A percentile compares a stretch with the other conserved stretches of the same genome.
Conservation (phyloP, 2,329 filamentous ascomycete genomes). For the Stagonosporopsis tanaceti region DNA sequence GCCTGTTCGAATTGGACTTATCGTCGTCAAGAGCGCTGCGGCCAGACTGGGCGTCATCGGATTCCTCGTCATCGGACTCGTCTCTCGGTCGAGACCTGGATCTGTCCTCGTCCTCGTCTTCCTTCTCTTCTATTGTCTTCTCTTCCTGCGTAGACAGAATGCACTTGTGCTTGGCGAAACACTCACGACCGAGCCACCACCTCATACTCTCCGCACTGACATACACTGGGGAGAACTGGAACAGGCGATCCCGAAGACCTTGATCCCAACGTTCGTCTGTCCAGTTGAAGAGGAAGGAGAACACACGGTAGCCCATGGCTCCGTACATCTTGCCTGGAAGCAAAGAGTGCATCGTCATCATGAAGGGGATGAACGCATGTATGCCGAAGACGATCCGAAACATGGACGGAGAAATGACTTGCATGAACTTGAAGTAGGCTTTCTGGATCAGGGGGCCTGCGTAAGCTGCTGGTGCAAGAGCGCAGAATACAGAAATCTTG, state of each 20-base stretch:
- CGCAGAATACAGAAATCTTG: constrained; percentile 88
- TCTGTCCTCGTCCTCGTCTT: constrained; percentile 51
- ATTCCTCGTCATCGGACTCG: constrained; percentile 27
- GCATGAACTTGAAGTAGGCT: constrained; percentile 92
- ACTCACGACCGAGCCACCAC: constrained; percentile 92
- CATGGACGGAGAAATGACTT: constrained; percentile 74
- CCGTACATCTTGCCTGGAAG: constrained; percentile 76
- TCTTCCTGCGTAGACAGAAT: constrained; percentile 82
- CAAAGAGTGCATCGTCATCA: constrained; percentile 81
- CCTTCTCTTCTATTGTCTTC: constrained; percentile 66
- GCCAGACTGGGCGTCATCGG: constrained; percentile 8
- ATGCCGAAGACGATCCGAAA: constrained; percentile 89
- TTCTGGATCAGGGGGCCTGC: constrained; percentile 86
- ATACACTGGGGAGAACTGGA: constrained; percentile 91
- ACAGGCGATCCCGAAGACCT: constrained; percentile 79
- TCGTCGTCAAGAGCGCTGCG: constrained; percentile 9
- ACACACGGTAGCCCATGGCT: constrained; percentile 85
- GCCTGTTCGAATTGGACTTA: constrained; percentile 10
- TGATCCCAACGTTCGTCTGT: constrained; percentile 84
- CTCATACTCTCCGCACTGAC: constrained; percentile 90
- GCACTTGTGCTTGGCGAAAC: constrained; percentile 85
- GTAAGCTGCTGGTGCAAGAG: constrained; percentile 88
- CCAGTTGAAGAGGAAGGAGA: constrained; percentile 90
- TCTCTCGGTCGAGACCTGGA: constrained; percentile 21
- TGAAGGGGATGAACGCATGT: constrained; percentile 90